These are phyloP conservation scores for Fistulina hepatica DNA, from an alignment of 1,284 basidiomycete species.

Conservation along the genomic window DNA sequence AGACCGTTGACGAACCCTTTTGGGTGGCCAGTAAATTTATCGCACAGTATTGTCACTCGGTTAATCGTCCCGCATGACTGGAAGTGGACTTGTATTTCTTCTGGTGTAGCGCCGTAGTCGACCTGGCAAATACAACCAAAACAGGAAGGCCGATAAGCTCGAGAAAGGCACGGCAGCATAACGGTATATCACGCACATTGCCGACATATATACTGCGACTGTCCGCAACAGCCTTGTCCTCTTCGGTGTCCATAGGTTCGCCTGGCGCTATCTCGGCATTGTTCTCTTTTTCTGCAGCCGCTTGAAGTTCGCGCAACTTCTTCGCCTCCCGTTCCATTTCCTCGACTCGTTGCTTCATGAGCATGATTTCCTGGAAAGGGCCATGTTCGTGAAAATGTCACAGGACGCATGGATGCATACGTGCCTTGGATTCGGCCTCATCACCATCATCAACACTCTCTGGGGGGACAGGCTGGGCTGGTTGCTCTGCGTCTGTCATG, in stretches of 20 bases:
- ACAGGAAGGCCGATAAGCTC: constrained; percentile 5
- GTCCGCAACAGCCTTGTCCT: constrained; percentile 73
- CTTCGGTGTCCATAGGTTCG: constrained; percentile 60
- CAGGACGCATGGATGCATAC: no score
- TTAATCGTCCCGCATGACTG: constrained; percentile 97
- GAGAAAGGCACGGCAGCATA: constrained; percentile 6
- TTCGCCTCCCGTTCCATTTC: constrained; percentile 90
- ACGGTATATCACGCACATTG: constrained; percentile 58
- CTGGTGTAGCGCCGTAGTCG: constrained; percentile 95
- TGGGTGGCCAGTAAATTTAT: constrained; percentile 99
- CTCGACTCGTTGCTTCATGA: constrained; percentile 88
- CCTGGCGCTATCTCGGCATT: constrained; percentile 30
- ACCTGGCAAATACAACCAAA: constrained; percentile 46
- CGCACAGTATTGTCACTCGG: constrained; percentile 97
- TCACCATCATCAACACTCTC: no score
- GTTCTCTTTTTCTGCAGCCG: constrained; percentile 63
- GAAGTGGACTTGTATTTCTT: constrained; percentile 98
- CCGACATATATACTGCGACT: constrained; percentile 90
- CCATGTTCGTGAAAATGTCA: no score
- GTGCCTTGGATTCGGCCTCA: no score
- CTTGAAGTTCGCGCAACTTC: constrained; percentile 85
- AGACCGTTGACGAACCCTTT: constrained; percentile 69
- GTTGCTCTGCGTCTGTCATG: no score
- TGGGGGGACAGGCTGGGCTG: no score
- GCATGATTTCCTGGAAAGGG: constrained; percentile 56